Evolutionary conservation across 306 rosid genomes (phyloP), one percentile per base, ranked within the genome.

Genomic region (Vigna unguiculata): DNA sequence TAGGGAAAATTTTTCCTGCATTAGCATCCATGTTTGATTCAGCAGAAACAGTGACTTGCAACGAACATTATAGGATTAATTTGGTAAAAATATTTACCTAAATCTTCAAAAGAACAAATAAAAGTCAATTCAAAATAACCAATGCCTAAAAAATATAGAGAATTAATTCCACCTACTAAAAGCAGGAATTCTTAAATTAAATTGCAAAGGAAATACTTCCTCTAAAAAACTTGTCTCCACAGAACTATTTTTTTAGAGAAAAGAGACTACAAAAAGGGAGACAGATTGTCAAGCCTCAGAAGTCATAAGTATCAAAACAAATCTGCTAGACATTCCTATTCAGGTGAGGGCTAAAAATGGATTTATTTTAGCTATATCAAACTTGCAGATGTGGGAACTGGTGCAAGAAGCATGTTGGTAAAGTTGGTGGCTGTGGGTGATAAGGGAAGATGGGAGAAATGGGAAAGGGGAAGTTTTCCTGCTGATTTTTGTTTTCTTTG

Each of bases 1-100:
- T 79, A 92, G 82, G 59, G 93, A 82, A 79, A 92, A 24, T 82
- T 92, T 95, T 85, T 92, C 99, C 99, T 95, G 93, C 72, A 84
- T 68, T 63, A 60, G 58, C 11, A 68, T 72, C 81, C 80, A 65
- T 72, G 71, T 15, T 15, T 30, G 24, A 71, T 75, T 69, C 69
- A 79, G 84, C 40, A 69, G 40, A 71, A 28, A 72, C 40, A 67
- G 75, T 8, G 48, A 72, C 13, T 69, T 73, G 47, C 30, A 73
- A 32, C 65, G 60, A 65, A 64, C 22, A 69, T 69, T 32, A 75
- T 43, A 71, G 22, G 67, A 81, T 68, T 49, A 68, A 69, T 68
- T 72, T 54, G 61, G 71, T 19, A 47, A 62, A 74, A 21, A 19
- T 72, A 57, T 43, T 61, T 49, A 34, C 51, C 72, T 12, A 70